Evolutionary conservation across 169 alveolate species (phyloP).

Genomic region (Babesia bigemina): DNA sequence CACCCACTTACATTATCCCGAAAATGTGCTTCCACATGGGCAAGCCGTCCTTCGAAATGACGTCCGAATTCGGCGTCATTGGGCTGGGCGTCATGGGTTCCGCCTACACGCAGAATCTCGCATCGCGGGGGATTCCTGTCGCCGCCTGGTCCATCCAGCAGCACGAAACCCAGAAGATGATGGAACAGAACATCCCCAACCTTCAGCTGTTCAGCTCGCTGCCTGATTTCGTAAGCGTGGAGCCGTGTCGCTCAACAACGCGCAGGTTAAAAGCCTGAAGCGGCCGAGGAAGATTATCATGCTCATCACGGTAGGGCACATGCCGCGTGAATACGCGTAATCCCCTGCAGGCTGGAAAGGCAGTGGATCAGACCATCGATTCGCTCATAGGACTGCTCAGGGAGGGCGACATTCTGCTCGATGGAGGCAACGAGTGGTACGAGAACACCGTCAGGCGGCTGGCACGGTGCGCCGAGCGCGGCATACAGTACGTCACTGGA

Average conservation of each 20-base stretch:
- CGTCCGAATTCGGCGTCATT: slow-evolving; percentile 79
- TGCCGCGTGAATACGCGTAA: neutral
- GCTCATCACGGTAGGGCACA: slow-evolving; percentile 72
- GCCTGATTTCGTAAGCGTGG: slow-evolving; percentile 68
- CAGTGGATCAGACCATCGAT: slow-evolving; percentile 55
- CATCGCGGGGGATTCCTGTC: slow-evolving; percentile 77
- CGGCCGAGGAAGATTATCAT: slow-evolving; percentile 78
- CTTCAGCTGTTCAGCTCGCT: slow-evolving; percentile 19
- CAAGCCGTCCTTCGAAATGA: neutral
- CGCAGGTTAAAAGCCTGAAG: slow-evolving; percentile 68
- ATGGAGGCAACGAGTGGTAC: slow-evolving; percentile 87
- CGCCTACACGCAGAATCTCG: slow-evolving; percentile 76
- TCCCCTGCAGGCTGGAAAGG: slow-evolving; percentile 50
- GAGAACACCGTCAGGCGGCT: slow-evolving; percentile 78
- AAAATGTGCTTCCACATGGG: neutral
- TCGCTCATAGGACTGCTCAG: slow-evolving; percentile 51
- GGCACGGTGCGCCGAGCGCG: slow-evolving; percentile 37
- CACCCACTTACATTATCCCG: neutral
- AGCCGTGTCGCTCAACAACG: neutral
- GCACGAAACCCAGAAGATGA: slow-evolving; percentile 39
- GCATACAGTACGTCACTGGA: slow-evolving; percentile 43
- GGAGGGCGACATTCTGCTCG: slow-evolving; percentile 77
- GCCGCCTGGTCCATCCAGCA: slow-evolving; percentile 71
- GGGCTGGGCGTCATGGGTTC: slow-evolving; percentile 88
- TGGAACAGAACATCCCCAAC: neutral